Percentiles rank a stretch among this genome's conserved stretches.
Conservation (phyloP, 2,329 filamentous ascomycete species). For the Alternaria sp. region DNA sequence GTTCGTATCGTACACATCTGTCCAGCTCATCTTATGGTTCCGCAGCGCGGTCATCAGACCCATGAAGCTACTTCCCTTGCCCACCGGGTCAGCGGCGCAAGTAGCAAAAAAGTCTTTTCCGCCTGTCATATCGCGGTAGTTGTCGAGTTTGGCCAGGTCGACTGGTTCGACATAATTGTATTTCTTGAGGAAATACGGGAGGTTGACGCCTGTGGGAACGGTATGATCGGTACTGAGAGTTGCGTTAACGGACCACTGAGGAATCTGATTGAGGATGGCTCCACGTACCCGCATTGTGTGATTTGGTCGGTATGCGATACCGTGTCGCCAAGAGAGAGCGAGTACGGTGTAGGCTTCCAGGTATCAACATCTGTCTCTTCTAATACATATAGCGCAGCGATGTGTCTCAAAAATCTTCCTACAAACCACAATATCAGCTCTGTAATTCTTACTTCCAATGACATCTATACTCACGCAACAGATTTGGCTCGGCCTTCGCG, state of each 20-base stretch:
- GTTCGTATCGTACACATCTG: constrained; percentile 11
- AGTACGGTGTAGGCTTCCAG: constrained; percentile 15
- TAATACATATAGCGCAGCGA: constrained; percentile 10
- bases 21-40: constrained; percentile 15
- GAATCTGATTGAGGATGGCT: background rate
- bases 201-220: constrained; percentile 4
- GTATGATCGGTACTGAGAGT: constrained; percentile 3
- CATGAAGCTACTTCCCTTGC: constrained; percentile 13
- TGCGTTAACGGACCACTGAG: background rate
- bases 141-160: constrained; percentile 6
- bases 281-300: constrained; percentile 7
- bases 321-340: constrained; percentile 10
- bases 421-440: background rate
- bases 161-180: constrained; percentile 12
- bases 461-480: background rate
- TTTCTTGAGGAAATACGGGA: constrained; percentile 9
- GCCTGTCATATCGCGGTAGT: constrained; percentile 13
- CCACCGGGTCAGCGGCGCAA: constrained; percentile 9
- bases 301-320: constrained; percentile 11
- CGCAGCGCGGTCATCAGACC: constrained; percentile 2
- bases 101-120: constrained; percentile 8
- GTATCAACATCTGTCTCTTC: constrained; percentile 7
- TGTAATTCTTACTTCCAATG: too few species aligned
- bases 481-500: constrained; percentile 1
- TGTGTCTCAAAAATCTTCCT: constrained; percentile 6